Evolutionary conservation across 2,329 filamentous ascomycete species (phyloP), one percentile per base, ranked within the genome.

Genomic region (Myriosclerotinia curreyana): DNA sequence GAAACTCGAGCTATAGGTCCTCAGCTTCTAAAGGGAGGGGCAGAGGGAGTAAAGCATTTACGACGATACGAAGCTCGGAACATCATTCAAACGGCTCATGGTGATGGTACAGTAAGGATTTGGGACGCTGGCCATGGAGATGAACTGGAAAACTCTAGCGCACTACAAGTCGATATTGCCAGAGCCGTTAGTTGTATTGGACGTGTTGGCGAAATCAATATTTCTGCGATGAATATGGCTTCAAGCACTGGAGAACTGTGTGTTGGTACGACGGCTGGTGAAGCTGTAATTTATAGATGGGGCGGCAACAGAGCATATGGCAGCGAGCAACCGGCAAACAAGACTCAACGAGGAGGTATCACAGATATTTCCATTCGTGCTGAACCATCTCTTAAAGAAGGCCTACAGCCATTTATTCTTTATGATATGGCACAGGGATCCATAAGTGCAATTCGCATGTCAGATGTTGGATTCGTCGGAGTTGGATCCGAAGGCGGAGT

Each of bases 91-190:
- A 91, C 91, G 5, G 89, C 92, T 0, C 94, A 99, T 75, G 92
- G 89, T 3, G 95, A 99, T 76, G 92, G 93, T 61, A 96, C 90
- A 0, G 81, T 99, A n/a, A 83, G 93, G 40, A 80, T 98, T 8
- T 99, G 93, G 92, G 95, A 99, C 76, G 86, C 89, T 25, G 95
- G 95, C 0, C 90, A 96, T 72, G 90, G 86, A 17, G 95, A 99
- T 73, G 91, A 97, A 72, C 90, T 99, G 59, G 95, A 99, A 76
- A 98, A 98, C 71, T 82, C 86, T 15, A 81, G 82, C 5, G 82
- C 91, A 61, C 79, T 98, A 31, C 94, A 99, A 77, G 86, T 96
- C 7, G 94, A 99, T 72, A 81, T 98, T 46, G 89, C 90, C 8
- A 84, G 91, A 68, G 91, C 94, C 2, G 80, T 98, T 31, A 31